Base-by-base conservation (phyloP, 1,284 basidiomycete genomes). In the Papiliotrema flavescens region DNA sequence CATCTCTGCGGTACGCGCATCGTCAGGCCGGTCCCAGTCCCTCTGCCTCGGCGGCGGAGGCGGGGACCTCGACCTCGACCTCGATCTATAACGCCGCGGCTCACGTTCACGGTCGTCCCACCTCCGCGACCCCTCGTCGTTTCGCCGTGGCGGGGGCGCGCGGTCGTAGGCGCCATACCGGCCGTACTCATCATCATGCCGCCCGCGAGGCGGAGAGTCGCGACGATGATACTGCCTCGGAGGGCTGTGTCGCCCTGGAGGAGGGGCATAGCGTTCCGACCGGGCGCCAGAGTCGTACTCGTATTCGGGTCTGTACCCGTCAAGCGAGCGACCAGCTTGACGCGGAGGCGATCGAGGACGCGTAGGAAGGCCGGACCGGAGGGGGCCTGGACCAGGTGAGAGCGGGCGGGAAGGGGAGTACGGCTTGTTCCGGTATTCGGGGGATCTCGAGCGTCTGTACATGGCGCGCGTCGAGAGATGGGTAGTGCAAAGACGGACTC, bases 351-450 rank as follows among this genome's bases (percentile, higher is more conserved):
- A 32, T 11, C 28, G 28, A 47, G 14, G 26, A n/a, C 43, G 19
- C 4, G 28, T 11, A 6, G 46, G 46, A 7, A 32, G 22, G 34
- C 35, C n/a, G 20, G 42, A 39, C 4, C 19, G 45, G 9, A 32
- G 51, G 11, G 39, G 14, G 37, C 48, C 20, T 17, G 51, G 42
- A 35, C 59, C 53, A 14, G 60, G 56, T n/a, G 56, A 60, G 22
- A 51, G 61, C 3, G 63, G 57, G 49, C 68, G 46, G 3, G 68
- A 70, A 13, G 68, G 68, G 1, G 66, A 69, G 51, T 67, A 70
- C 17, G 52, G 49, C 14, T 65, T 47, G 14, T 49, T 26, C 17
- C 66, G 43, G 22, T 60, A 51, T 11, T 46, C 54, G 4, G 60
- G 55, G 3, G 57, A 61, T 28, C 49, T 42, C 3, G 59, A 35